phyloP scores from a whole-genome alignment of 768 basidiomycete genomes.

The Omphalotus guepiniiformis region DNA sequence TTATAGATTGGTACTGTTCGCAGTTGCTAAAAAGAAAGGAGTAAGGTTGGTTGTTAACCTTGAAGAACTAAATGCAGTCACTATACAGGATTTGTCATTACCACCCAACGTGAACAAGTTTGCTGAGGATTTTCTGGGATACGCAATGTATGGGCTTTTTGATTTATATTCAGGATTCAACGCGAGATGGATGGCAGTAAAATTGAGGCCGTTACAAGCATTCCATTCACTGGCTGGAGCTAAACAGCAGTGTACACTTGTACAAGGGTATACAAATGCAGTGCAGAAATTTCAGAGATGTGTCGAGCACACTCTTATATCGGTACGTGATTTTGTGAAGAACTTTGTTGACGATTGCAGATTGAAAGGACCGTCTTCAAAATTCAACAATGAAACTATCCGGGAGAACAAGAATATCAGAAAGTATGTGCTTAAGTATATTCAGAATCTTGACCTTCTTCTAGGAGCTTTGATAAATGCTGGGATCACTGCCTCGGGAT shows the following conservation, averaged over 20 bases:
- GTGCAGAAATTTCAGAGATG: conserved; percentile 29
- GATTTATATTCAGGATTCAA: conserved; percentile 32
- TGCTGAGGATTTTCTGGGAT: conserved; percentile 18
- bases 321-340: conserved; percentile 4
- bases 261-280: conserved; percentile 30
- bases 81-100: conserved; percentile 20
- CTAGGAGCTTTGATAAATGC: conserved; percentile 19
- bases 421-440: conserved; percentile 25
- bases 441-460: conserved; percentile 18
- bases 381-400: conserved; percentile 15
- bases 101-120: conserved; percentile 19
- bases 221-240: no score
- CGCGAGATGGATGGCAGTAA: conserved; percentile 17
- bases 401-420: conserved; percentile 18
- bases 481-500: conserved; percentile 28
- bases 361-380: conserved; percentile 14
- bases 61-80: no score
- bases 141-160: conserved; percentile 17
- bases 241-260: conserved; percentile 15
- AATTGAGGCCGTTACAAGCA: no score
- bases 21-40: conserved; percentile 22
- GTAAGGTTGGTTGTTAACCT: no score
- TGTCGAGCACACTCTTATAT: conserved; percentile 9
- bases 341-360: conserved; percentile 20
- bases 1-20: conserved; percentile 18